Evolutionary conservation across 768 basidiomycete genomes (phyloP).

Genomic region (Rhodotorula graminis): DNA sequence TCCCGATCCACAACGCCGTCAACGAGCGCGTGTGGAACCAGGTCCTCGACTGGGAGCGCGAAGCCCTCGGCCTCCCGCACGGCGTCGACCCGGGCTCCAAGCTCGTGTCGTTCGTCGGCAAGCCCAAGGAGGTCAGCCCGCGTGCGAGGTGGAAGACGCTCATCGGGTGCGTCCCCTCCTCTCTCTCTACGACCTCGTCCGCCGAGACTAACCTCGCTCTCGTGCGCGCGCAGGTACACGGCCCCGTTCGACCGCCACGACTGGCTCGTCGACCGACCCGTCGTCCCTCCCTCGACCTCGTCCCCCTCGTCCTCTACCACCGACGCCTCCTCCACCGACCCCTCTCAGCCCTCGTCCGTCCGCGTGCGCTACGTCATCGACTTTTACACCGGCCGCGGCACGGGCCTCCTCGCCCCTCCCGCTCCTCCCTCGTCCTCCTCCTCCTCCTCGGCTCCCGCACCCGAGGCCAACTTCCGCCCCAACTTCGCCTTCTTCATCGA

Average conservation of each 20-base stretch:
- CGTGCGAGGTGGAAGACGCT: conserved; percentile 76
- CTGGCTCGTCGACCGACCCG: conserved; percentile 89
- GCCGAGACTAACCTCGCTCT: not conserved
- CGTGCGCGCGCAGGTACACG: conserved; percentile 62
- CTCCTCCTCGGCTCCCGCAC: conserved; percentile 32
- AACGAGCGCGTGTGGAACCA: conserved; percentile 89
- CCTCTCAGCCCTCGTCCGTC: conserved; percentile 52
- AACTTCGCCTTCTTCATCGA: conserved; percentile 87
- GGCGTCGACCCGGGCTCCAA: conserved; percentile 54
- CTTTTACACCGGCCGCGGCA: conserved; percentile 78
- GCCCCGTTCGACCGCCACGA: conserved; percentile 96
- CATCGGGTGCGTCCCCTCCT: conserved; percentile 63
- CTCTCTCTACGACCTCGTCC: not conserved
- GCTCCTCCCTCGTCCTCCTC: conserved; percentile 5
- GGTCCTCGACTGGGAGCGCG: conserved; percentile 70
- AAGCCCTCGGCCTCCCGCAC: conserved; percentile 41
- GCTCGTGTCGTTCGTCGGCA: conserved; percentile 85
- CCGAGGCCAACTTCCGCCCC: conserved; percentile 38
- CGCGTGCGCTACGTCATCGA: conserved; percentile 92
- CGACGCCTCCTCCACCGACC: not conserved
- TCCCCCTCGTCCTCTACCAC: not conserved
- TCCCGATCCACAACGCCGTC: conserved; percentile 98
- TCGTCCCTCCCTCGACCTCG: conserved; percentile 1
- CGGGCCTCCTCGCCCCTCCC: conserved; percentile 23
- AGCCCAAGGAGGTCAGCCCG: conserved; percentile 70